Evolutionary conservation across 2,329 filamentous ascomycete genomes (phyloP).

Genomic region (Alternaria hordeiaustralica): DNA sequence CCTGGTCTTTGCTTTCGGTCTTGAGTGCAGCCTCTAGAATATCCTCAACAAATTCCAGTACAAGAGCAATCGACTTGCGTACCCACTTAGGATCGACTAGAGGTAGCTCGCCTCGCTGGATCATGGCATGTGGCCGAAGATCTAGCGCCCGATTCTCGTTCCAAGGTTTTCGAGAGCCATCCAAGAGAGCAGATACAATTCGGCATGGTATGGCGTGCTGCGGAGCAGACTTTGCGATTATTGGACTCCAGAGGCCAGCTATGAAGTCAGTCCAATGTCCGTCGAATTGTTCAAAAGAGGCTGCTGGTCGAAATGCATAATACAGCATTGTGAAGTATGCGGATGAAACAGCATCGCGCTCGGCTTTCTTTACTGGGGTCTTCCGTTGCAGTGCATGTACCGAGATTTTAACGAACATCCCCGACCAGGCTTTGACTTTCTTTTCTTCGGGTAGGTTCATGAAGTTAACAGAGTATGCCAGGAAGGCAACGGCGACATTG

Average conservation of each 20-base stretch:
- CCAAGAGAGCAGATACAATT: conserved; percentile 76
- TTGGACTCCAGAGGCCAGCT: conserved; percentile 62
- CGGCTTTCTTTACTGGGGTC: conserved; percentile 71
- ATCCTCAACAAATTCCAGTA: conserved; percentile 68
- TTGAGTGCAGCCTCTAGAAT: conserved; percentile 60
- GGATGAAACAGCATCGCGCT: conserved; percentile 66
- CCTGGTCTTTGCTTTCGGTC: conserved; percentile 41
- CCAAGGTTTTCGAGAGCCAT: conserved; percentile 69
- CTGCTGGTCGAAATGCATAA: conserved; percentile 69
- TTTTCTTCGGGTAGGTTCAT: conserved; percentile 24
- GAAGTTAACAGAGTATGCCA: conserved; percentile 77
- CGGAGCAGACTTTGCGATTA: conserved; percentile 27
- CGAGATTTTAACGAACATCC: conserved; percentile 38
- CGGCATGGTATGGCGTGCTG: conserved; percentile 54
- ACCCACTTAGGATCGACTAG: conserved; percentile 87
- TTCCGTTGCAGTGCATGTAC: conserved; percentile 38
- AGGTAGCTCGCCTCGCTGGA: conserved; percentile 75
- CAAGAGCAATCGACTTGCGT: conserved; percentile 69
- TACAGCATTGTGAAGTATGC: conserved; percentile 68
- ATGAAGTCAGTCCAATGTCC: conserved; percentile 81
- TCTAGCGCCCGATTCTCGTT: conserved; percentile 74
- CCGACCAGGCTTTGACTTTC: conserved; percentile 55
- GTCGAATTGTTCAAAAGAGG: conserved; percentile 71
- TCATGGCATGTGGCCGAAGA: conserved; percentile 53
- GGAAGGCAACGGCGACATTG: conserved; percentile 83